phyloP scores from a whole-genome alignment of 2,329 filamentous ascomycete genomes.

The Penicillium psychrosexuale region DNA sequence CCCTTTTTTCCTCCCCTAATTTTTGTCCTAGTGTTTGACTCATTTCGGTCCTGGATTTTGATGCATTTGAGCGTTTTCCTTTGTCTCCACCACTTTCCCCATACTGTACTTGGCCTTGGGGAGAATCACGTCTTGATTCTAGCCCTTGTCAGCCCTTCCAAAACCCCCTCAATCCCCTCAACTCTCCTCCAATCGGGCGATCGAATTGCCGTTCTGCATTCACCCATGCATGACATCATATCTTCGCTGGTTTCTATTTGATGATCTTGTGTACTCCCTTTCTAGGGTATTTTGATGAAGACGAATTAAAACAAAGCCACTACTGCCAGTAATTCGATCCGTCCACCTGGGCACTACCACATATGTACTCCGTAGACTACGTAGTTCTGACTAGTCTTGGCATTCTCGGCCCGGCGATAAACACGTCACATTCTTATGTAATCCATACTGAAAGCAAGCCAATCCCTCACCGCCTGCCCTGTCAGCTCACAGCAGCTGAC shows the following conservation, averaged over 20 bases:
- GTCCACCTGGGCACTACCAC: not conserved
- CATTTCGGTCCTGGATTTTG: constrained; percentile 17
- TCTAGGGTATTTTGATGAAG: not conserved
- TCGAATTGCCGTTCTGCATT: not conserved
- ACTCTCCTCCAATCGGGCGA: constrained; percentile 4
- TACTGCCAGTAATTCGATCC: not conserved
- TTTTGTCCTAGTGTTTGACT: constrained; percentile 10
- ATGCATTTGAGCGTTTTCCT: constrained; percentile 27
- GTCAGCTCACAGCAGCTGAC: constrained; percentile 5
- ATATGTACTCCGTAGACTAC: not conserved
- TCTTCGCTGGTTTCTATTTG: constrained; percentile 11
- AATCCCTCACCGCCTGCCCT: constrained; percentile 1
- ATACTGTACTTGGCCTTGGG: constrained; percentile 5
- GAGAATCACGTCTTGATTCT: constrained; percentile 19
- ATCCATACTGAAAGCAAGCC: not conserved
- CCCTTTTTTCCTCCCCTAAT: not conserved
- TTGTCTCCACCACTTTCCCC: constrained; percentile 16
- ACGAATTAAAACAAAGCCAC: not conserved
- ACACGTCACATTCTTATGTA: constrained; percentile 9
- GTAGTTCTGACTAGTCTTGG: not conserved
- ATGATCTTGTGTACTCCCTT: constrained; percentile 3
- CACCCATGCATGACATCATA: constrained; percentile 18
- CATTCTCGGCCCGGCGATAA: not conserved
- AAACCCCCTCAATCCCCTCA: not conserved
- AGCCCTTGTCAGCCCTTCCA: constrained; percentile 1